Evolutionary conservation across 129 eudicot genomes (phyloP).

Genomic region (Flaveria robusta): DNA sequence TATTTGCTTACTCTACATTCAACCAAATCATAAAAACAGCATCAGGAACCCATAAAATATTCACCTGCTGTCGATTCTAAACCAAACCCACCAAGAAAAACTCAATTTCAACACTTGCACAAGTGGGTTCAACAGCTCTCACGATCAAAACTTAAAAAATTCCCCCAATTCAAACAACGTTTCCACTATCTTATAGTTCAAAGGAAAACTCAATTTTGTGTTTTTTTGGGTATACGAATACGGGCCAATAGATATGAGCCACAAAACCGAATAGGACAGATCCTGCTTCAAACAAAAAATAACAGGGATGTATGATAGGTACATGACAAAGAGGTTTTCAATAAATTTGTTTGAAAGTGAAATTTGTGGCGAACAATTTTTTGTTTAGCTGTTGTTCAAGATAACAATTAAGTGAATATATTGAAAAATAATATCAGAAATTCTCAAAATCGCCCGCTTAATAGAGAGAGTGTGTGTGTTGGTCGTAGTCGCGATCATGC

Average conservation of each 20-base stretch:
- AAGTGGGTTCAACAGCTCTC: slow-evolving; percentile 30
- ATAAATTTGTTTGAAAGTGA: slow-evolving; percentile 29
- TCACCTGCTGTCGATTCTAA: slow-evolving; percentile 26
- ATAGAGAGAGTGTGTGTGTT: slow-evolving; percentile 1
- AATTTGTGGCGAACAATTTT: slow-evolving; percentile 23
- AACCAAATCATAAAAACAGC: slow-evolving; percentile 7
- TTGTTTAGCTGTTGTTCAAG: slow-evolving; percentile 22
- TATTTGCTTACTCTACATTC: slow-evolving; percentile 17
- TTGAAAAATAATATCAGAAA: background rate
- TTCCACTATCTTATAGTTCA: slow-evolving; percentile 9
- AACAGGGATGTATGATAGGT: slow-evolving; percentile 1
- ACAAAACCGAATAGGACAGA: slow-evolving; percentile 33
- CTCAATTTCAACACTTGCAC: slow-evolving; percentile 15
- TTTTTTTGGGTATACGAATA: slow-evolving; percentile 1
- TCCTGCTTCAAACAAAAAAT: background rate
- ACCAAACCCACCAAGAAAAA: slow-evolving; percentile 25
- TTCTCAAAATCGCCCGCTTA: slow-evolving; percentile 15
- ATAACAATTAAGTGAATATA: slow-evolving; percentile 5
- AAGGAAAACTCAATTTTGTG: background rate
- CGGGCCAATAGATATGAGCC: slow-evolving; percentile 17
- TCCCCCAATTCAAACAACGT: background rate
- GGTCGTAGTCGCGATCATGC: slow-evolving; percentile 24
- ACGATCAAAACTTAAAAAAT: slow-evolving; percentile 11
- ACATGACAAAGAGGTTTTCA: background rate
- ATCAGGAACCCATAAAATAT: background rate